Evolutionary conservation across 2,329 filamentous ascomycete species (phyloP).

Genomic region (Thermoascus crustaceus): DNA sequence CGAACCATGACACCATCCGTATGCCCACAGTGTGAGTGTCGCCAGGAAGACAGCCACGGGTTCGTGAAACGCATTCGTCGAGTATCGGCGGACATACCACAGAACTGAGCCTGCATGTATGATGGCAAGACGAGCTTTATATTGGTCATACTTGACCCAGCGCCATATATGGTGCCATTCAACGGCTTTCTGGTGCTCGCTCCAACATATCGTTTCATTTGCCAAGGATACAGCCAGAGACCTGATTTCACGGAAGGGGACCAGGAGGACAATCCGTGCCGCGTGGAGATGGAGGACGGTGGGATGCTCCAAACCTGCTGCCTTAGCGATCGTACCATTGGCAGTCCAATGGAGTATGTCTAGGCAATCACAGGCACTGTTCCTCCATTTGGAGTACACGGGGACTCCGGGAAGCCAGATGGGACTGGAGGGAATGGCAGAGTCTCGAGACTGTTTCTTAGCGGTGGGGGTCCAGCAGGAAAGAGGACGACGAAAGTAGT

Average conservation of each 20-base stretch:
- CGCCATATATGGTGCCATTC: conserved; percentile 38
- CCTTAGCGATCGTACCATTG: conserved; percentile 43
- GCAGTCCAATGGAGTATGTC: conserved; percentile 53
- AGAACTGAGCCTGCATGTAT: conserved; percentile 47
- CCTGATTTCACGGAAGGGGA: conserved; percentile 41
- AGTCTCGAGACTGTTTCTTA: conserved; percentile 29
- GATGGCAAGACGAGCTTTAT: conserved; percentile 50
- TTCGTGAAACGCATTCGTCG: conserved; percentile 42
- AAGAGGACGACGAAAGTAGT: conserved; percentile 38
- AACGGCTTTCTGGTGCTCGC: conserved; percentile 18
- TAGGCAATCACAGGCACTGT: conserved; percentile 38
- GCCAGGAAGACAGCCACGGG: conserved; percentile 40
- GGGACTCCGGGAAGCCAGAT: conserved; percentile 43
- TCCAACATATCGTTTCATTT: conserved; percentile 23
- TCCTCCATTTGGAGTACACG: conserved; percentile 40
- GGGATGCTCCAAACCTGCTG: conserved; percentile 46
- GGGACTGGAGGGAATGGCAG: conserved; percentile 25
- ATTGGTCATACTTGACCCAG: conserved; percentile 46
- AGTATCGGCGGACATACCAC: conserved; percentile 46
- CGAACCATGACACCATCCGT: conserved; percentile 24
- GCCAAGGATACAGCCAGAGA: conserved; percentile 32
- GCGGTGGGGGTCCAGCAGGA: conserved; percentile 40
- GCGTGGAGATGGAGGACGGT: conserved; percentile 50
- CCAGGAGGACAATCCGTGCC: conserved; percentile 45
- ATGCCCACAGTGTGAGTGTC: conserved; percentile 43